Base-by-base conservation (phyloP, 2,329 filamentous ascomycete genomes). In the Lojkania enalia region DNA sequence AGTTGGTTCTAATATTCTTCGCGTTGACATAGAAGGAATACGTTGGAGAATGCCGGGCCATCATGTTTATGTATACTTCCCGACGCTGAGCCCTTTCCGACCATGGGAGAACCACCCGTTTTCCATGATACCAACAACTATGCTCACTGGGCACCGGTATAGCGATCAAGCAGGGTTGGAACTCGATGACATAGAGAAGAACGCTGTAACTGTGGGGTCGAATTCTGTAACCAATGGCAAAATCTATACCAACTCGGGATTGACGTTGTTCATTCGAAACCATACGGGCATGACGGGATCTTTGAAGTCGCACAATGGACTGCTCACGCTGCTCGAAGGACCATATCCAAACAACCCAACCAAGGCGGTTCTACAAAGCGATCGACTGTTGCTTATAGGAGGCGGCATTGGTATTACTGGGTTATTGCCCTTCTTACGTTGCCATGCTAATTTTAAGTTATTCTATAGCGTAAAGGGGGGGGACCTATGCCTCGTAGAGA, bases 51-150 rank as follows among this genome's bases (percentile, higher is more conserved):
- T 44, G 12, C 66, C 66, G 0, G 68, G 67, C 3, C 53, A 66
- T 2, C 70, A 76, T 39, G 72, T 61, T 0, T 79, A 77, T 44
- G 57, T 73, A 1, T 77, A 78, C 55, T 78, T 81, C 52, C 77
- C 78, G 0, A 72, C 71, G 0, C 52, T 78, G 2, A 68, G 14
- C 12, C 31, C 30, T 49, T 18, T 49, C 30, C 20, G 27, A 4
- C 37, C 39, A 11, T 81, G 77, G 77, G 76, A 80, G 56, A 80
- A 76, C 35, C 78, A 81, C 54, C 77, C 77, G 0, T 81, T 81
- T 52, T 78, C 75, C 0, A 58, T 49, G 6, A 5, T 5, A 5
- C 21, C 33, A 9, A 36, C 33, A 11, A 9, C 33, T 9, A 9
- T 21, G 33, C 33, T 36, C 30, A 7, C 7, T 27, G 23, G 7